These are phyloP conservation scores for Quercus lobata DNA, from an alignment of 331 rosid genomes.

Conservation along the genomic window DNA sequence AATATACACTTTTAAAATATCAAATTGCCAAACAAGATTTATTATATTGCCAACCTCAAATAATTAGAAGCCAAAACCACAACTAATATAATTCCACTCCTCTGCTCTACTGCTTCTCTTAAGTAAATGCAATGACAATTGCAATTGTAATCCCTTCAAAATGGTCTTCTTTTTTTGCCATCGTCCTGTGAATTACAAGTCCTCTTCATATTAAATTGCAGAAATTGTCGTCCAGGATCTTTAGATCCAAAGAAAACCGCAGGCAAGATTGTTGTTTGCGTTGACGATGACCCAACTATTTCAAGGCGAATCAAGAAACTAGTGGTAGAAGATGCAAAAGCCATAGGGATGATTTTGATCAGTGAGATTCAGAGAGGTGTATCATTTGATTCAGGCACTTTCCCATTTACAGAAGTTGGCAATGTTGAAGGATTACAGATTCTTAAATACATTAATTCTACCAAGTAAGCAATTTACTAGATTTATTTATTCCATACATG, in stretches of 20 bases:
- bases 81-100: neutral
- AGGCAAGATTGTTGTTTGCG: conserved; percentile 75
- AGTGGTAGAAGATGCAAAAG: conserved; percentile 77
- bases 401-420: conserved; percentile 67
- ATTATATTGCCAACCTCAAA: neutral
- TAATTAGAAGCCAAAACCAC: neutral
- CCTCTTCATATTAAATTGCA: conserved; percentile 32
- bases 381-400: conserved; percentile 68
- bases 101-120: too few relatives aligned
- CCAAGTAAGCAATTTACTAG: conserved; percentile 51
- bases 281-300: conserved; percentile 39
- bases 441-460: conserved; percentile 69
- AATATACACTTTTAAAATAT: neutral
- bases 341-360: conserved; percentile 69
- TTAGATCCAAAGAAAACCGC: conserved; percentile 58
- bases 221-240: conserved; percentile 89
- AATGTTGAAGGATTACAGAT: conserved; percentile 60
- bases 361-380: conserved; percentile 41
- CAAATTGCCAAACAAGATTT: neutral
- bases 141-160: neutral
- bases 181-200: neutral
- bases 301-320: conserved; percentile 67
- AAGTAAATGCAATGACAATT: too few relatives aligned
- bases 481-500: neutral
- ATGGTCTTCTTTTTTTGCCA: neutral